Evolutionary conservation across 345 rosid genomes (phyloP).

Genomic region (Citrus australasica): DNA sequence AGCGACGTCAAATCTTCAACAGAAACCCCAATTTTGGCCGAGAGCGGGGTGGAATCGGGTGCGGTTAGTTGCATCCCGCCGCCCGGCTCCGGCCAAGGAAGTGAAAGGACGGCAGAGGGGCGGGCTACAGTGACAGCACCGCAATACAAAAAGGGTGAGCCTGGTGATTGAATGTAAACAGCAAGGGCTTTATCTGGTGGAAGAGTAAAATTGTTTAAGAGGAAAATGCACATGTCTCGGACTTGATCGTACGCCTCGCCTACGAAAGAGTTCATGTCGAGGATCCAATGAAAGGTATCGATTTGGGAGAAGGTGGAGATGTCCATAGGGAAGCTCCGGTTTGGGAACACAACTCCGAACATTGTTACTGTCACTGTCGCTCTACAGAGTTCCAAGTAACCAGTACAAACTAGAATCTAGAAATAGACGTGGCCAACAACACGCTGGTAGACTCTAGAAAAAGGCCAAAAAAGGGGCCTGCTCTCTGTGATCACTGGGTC

Average conservation of each 20-base stretch:
- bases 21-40: slow-evolving; percentile 89
- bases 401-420: too few species aligned
- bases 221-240: slow-evolving; percentile 80
- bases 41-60: slow-evolving; percentile 45
- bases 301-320: slow-evolving; percentile 86
- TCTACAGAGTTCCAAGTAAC: too few species aligned
- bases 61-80: slow-evolving; percentile 68
- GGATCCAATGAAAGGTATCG: slow-evolving; percentile 91
- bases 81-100: slow-evolving; percentile 86
- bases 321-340: slow-evolving; percentile 93
- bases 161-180: slow-evolving; percentile 87
- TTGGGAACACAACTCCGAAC: slow-evolving; percentile 97
- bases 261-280: slow-evolving; percentile 97
- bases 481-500: too few species aligned
- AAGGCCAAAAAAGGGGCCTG: too few species aligned
- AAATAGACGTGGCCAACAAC: too few species aligned
- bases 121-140: slow-evolving; percentile 80
- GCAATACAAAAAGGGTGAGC: slow-evolving; percentile 73
- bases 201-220: slow-evolving; percentile 68
- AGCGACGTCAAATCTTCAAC: slow-evolving; percentile 66
- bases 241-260: slow-evolving; percentile 87
- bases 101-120: slow-evolving; percentile 83
- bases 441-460: too few species aligned
- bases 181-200: slow-evolving; percentile 94
- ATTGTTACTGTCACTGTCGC: slow-evolving; percentile 17